phyloP scores from a whole-genome alignment of 306 rosid genomes.

The Cucurbita moschata region DNA sequence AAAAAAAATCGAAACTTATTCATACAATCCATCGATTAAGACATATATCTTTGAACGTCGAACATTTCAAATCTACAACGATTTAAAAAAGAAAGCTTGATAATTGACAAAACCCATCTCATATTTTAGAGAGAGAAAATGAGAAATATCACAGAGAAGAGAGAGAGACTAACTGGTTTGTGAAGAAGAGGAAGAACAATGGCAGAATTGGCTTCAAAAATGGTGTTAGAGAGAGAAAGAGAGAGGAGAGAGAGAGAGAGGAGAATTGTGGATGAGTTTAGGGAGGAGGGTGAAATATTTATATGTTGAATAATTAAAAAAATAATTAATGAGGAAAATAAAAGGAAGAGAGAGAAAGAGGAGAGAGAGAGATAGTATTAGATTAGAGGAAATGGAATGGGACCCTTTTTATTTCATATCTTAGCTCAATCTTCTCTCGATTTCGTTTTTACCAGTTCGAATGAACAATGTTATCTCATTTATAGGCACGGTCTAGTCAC shows the following conservation, averaged over 20 bases:
- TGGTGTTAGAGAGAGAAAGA: background rate
- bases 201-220: background rate
- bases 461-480: background rate
- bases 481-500: too few species aligned
- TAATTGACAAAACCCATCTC: background rate
- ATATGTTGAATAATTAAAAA: background rate
- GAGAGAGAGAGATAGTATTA: background rate
- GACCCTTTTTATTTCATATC: conserved; percentile 20
- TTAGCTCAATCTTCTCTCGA: conserved; percentile 51
- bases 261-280: background rate
- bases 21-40: too few species aligned
- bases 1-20: background rate
- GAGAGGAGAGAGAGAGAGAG: background rate
- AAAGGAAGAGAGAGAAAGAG: background rate
- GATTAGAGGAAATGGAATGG: background rate
- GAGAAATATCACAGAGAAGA: background rate
- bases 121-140: background rate
- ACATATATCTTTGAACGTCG: too few species aligned
- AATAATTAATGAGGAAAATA: background rate
- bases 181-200: background rate
- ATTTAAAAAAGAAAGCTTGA: too few species aligned
- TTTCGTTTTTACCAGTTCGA: conserved; percentile 10
- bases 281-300: background rate
- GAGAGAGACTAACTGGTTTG: background rate
- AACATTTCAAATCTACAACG: too few species aligned